Base-by-base conservation (phyloP, 23 red algal genomes). In the Gracilaria gracilis region DNA sequence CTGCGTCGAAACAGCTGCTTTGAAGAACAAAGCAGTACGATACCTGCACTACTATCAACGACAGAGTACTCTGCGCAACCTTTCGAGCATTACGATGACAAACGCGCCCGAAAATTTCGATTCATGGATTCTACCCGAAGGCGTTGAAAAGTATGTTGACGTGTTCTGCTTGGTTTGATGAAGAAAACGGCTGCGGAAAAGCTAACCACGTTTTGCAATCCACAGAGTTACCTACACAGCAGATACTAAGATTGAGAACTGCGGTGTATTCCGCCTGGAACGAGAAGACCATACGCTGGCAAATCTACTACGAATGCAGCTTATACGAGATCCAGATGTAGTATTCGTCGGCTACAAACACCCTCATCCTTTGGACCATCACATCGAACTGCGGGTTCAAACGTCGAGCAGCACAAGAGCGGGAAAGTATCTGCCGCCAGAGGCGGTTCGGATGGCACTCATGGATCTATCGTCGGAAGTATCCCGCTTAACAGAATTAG, bases 41-140 rank as follows among this genome's bases (percentile, higher is more conserved):
- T 7, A 46, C 42, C 11, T 46, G 11, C 11, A 46, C 42, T n/a
- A n/a, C n/a, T n/a, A n/a, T 7, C 42, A 11, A 46, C 42, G 42
- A 46, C 4, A 11, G 11, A 46, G 42, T 7, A 46, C 4, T 69
- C 0, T 0, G 37, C 7, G 28, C 9, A 4, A 28, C 64, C 28
- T 36, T 36, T 69, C 31, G 16, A 9, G 20, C 64, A 69, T 69
- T 32, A 38, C 31, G 32, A 96, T 96, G 94, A 85, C 94, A 17
- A 99, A 99, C 86, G 90, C 90, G 48, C 97, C 97, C 8, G 97
- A 99, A 49, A 92, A 90, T 58, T 99, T 95, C 75, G 97, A 95
- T 54, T 87, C 97, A 61, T 93, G 90, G 78, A 75, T 99, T 0
- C 91, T 99, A 20, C 97, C 97, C 19, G 97, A 99, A 48, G 97